phyloP scores from a whole-genome alignment of 2,329 filamentous ascomycete genomes.

The Aureobasidium sp. region DNA sequence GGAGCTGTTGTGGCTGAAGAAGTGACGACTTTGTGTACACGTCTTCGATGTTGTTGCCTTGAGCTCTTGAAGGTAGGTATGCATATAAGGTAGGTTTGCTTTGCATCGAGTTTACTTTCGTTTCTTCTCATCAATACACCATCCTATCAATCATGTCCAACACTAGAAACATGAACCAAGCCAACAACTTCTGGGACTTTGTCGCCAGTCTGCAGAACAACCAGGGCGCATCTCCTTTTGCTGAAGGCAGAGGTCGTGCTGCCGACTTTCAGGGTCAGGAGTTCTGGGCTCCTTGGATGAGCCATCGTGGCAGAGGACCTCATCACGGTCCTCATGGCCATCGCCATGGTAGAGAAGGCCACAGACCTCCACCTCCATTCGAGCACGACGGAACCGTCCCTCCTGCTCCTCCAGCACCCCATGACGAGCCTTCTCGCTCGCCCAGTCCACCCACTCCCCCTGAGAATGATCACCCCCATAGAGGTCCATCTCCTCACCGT shows the following conservation, averaged over 20 bases:
- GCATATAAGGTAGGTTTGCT: slow-evolving; percentile 7
- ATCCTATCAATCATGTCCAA: slow-evolving; percentile 17
- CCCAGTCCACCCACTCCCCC: slow-evolving; percentile 21
- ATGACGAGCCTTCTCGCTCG: slow-evolving; percentile 16
- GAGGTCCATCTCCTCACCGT: neutral
- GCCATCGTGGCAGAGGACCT: slow-evolving; percentile 18
- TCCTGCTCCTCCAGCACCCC: slow-evolving; percentile 19
- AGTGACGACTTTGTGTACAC: slow-evolving; percentile 12
- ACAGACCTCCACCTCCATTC: slow-evolving; percentile 9
- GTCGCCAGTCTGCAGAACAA: slow-evolving; percentile 39
- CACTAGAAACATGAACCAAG: slow-evolving; percentile 30
- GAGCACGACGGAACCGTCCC: neutral
- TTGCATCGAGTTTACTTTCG: neutral
- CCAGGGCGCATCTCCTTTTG: slow-evolving; percentile 10
- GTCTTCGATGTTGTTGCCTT: slow-evolving; percentile 12
- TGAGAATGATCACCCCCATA: slow-evolving; percentile 12
- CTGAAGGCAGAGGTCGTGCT: slow-evolving; percentile 20
- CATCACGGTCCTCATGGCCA: slow-evolving; percentile 14
- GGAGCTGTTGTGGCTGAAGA: slow-evolving; percentile 7
- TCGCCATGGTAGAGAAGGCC: slow-evolving; percentile 7
- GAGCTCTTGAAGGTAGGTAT: neutral
- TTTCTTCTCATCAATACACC: neutral
- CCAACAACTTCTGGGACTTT: slow-evolving; percentile 51
- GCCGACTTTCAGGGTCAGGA: neutral
- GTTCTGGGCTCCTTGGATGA: slow-evolving; percentile 30